Conservation (phyloP, 2,329 filamentous ascomycete species). For the Stachybotrys chlorohalonatus region DNA sequence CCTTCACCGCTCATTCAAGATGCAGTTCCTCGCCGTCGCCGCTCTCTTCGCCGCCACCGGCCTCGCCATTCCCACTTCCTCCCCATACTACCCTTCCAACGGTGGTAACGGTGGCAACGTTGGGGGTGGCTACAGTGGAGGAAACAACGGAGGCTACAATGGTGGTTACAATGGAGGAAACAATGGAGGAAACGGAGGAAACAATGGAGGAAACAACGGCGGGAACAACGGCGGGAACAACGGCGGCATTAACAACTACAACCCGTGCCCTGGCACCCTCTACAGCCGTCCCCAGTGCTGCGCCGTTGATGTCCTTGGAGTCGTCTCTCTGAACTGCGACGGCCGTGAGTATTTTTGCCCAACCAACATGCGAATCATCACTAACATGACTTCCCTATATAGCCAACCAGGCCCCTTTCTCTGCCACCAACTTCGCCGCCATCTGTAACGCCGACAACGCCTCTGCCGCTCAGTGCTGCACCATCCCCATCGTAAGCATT, state of each 20-base stretch:
- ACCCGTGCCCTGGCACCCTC: background rate
- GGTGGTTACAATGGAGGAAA: background rate
- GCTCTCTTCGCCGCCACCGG: conserved; percentile 5
- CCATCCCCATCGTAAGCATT: background rate
- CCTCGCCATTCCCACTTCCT: conserved; percentile 6
- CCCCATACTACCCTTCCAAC: no score
- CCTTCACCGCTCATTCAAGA: conserved; percentile 2
- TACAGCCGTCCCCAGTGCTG: conserved; percentile 1
- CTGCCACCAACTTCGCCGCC: background rate
- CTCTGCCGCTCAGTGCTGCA: background rate
- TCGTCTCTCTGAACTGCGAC: background rate
- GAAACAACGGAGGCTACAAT: background rate
- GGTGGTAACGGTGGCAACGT: background rate
- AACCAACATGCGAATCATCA: background rate
- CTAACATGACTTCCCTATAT: background rate
- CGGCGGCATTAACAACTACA: background rate
- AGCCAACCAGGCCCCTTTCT: background rate
- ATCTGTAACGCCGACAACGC: background rate
- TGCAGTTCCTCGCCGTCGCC: conserved; percentile 10
- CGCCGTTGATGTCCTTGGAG: background rate
- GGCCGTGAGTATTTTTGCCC: background rate
- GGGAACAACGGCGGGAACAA: background rate
- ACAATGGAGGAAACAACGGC: background rate
- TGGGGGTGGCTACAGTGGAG: background rate
- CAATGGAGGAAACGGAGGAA: background rate